A percentile compares a stretch with the other conserved stretches of the same genome.
These are phyloP conservation scores for Pleurotus platypus DNA, from an alignment of 768 basidiomycete species.

Conservation along the genomic window DNA sequence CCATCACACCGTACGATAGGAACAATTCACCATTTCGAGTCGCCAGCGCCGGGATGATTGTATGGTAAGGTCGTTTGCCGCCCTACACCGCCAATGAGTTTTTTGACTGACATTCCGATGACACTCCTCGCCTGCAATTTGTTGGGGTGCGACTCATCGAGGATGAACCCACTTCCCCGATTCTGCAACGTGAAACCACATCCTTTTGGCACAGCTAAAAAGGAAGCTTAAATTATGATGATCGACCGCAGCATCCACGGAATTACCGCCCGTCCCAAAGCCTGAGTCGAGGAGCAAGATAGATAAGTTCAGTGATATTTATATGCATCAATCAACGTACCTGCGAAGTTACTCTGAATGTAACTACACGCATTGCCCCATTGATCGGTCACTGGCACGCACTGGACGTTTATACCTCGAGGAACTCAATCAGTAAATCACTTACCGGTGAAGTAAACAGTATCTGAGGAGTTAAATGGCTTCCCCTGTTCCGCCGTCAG, in stretches of 20 bases:
- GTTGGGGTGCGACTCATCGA: constrained; percentile 84
- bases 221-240: neutral
- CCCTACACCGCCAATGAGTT: constrained; percentile 36
- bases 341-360: constrained; percentile 87
- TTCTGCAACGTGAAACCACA: constrained; percentile 98
- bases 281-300: constrained; percentile 32
- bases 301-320: neutral
- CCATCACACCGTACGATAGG: constrained; percentile 90
- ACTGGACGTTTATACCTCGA: neutral
- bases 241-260: neutral
- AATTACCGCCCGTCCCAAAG: constrained; percentile 82
- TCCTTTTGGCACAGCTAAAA: constrained; percentile 79
- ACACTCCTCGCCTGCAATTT: constrained; percentile 54
- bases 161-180: constrained; percentile 80
- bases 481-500: constrained; percentile 53
- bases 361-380: constrained; percentile 90
- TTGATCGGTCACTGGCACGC: constrained; percentile 62
- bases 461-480: constrained; percentile 84
- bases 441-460: constrained; percentile 89
- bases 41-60: constrained; percentile 90
- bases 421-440: neutral
- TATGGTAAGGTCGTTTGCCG: constrained; percentile 85
- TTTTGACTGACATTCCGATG: neutral
- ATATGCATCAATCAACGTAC: constrained; percentile 28
- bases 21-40: constrained; percentile 79